Conservation (phyloP, 2,329 filamentous ascomycete species). For the Xylaria sp. region DNA sequence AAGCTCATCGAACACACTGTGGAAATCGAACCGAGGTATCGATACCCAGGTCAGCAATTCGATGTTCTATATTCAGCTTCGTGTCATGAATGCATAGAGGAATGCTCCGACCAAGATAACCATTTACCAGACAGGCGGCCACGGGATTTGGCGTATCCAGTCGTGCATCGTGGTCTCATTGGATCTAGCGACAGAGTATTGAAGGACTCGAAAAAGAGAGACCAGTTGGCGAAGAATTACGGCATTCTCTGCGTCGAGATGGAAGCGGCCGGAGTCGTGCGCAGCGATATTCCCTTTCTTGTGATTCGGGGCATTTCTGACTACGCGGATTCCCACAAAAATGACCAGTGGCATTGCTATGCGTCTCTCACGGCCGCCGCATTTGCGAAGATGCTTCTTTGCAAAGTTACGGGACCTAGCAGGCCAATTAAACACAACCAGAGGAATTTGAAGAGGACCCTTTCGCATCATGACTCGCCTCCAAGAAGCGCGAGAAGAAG, state of each 20-base stretch:
- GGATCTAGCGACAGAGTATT: slow-evolving; percentile 17
- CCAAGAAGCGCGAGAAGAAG: neutral
- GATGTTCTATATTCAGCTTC: slow-evolving; percentile 5
- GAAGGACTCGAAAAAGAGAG: slow-evolving; percentile 13
- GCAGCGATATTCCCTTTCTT: neutral
- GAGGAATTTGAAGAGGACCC: neutral
- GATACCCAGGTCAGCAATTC: neutral
- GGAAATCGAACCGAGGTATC: neutral
- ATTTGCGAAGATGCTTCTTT: slow-evolving; percentile 14
- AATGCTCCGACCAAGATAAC: neutral
- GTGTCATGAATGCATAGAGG: neutral
- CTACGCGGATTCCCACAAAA: slow-evolving; percentile 21
- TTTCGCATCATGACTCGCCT: neutral
- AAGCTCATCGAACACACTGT: neutral
- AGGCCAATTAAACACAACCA: neutral
- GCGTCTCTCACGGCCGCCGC: slow-evolving; percentile 15
- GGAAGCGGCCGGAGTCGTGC: slow-evolving; percentile 24
- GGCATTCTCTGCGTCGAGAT: slow-evolving; percentile 23
- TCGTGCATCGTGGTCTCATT: slow-evolving; percentile 9
- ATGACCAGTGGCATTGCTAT: slow-evolving; percentile 22
- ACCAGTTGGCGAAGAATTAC: slow-evolving; percentile 1
- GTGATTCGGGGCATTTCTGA: slow-evolving; percentile 23
- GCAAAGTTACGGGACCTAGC: neutral
- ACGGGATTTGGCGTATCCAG: slow-evolving; percentile 7
- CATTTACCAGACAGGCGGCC: slow-evolving; percentile 1